A percentile compares a stretch with the other conserved stretches of the same genome.
phyloP scores from a whole-genome alignment of 2,329 filamentous ascomycete species.

The Catunica adiposa region DNA sequence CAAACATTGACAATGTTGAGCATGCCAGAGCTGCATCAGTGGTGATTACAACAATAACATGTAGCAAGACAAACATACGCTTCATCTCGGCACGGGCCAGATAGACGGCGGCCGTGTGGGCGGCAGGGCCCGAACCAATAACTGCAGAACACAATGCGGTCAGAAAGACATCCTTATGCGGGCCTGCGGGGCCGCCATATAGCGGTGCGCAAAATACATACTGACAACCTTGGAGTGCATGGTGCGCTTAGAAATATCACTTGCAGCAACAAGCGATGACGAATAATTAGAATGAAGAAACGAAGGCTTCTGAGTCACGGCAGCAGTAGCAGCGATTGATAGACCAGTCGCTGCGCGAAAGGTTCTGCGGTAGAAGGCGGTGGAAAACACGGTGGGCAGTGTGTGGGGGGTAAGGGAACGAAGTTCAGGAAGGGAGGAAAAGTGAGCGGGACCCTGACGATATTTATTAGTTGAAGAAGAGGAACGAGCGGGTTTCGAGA shows the following conservation, averaged over 20 bases:
- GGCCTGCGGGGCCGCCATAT: neutral
- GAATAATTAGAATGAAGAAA: constrained; percentile 1
- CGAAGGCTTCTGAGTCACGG: constrained; percentile 17
- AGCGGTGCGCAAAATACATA: constrained; percentile 30
- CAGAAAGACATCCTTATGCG: neutral
- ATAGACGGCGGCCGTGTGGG: constrained; percentile 95
- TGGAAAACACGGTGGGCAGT: constrained; percentile 83
- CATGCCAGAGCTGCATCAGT: too few species aligned
- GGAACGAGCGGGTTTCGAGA: neutral
- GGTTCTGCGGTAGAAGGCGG: constrained; percentile 51
- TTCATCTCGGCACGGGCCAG: constrained; percentile 86
- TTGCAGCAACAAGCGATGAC: neutral
- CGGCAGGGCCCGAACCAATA: constrained; percentile 88
- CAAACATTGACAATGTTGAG: neutral
- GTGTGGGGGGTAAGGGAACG: neutral
- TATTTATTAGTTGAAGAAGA: neutral
- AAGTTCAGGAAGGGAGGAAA: neutral
- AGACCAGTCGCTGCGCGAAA: constrained; percentile 60
- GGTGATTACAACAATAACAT: neutral
- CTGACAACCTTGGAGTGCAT: constrained; percentile 92
- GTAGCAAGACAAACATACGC: constrained; percentile 32
- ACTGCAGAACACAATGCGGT: constrained; percentile 32
- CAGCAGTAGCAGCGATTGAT: constrained; percentile 51
- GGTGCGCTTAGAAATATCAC: constrained; percentile 18
- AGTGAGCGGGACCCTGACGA: neutral